phyloP scores from a whole-genome alignment of 768 basidiomycete species.

The Phanerodontia chrysosporium region DNA sequence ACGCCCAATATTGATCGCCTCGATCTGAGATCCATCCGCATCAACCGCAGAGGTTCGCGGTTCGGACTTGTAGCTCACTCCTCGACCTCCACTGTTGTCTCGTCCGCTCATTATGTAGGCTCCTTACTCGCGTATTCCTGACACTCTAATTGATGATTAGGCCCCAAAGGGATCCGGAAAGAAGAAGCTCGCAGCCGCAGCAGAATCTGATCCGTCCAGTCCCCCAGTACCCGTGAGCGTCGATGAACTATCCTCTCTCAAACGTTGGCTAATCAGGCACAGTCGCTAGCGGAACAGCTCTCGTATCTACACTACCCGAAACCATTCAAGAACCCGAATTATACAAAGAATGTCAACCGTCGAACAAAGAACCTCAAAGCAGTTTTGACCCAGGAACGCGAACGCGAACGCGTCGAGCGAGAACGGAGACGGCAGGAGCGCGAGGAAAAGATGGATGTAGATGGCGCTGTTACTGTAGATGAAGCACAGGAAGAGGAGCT shows the following conservation, averaged over 20 bases:
- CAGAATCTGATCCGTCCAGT: slow-evolving; percentile 27
- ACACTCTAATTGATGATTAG: slow-evolving; percentile 10
- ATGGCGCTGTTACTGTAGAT: slow-evolving; percentile 31
- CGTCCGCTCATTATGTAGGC: not conserved
- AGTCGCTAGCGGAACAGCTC: slow-evolving; percentile 72
- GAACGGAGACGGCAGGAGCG: slow-evolving; percentile 51
- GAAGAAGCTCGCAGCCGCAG: slow-evolving; percentile 21
- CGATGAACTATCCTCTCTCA: not conserved
- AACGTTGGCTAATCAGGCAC: not conserved
- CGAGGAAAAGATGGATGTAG: slow-evolving; percentile 57
- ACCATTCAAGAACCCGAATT: slow-evolving; percentile 74
- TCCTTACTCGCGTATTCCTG: not conserved
- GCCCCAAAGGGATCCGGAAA: slow-evolving; percentile 33
- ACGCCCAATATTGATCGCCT: slow-evolving; percentile 1
- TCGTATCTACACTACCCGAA: slow-evolving; percentile 67
- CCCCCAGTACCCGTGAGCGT: slow-evolving; percentile 28
- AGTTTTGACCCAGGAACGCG: slow-evolving; percentile 73
- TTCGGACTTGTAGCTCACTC: not conserved
- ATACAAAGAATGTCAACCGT: slow-evolving; percentile 65
- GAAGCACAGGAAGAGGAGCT: slow-evolving; percentile 50
- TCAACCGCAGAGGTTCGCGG: too few relatives aligned
- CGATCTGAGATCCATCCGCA: not conserved
- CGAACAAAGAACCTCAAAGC: slow-evolving; percentile 79
- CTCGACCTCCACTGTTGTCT: not conserved
- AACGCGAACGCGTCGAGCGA: slow-evolving; percentile 65